Evolutionary conservation across 2,329 filamentous ascomycete species (phyloP).

Genomic region (Triangularia verruculosa): DNA sequence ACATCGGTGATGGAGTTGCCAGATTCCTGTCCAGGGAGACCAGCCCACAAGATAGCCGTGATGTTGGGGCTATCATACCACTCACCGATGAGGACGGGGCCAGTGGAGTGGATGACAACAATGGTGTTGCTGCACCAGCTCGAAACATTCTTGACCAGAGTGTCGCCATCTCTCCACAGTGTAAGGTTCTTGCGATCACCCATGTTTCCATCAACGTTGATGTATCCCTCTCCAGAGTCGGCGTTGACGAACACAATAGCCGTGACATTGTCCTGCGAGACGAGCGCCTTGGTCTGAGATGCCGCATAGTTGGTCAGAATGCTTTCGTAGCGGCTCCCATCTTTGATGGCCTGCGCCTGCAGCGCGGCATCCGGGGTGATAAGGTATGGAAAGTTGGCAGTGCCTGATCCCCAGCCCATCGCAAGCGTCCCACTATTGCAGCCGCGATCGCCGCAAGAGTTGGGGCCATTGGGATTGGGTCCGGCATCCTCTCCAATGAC

Average conservation of each 20-base stretch:
- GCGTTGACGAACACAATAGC: conserved; percentile 89
- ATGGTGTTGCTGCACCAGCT: conserved; percentile 81
- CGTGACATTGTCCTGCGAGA: conserved; percentile 61
- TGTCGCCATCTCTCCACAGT: conserved; percentile 79
- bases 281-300: conserved; percentile 58
- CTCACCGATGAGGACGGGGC: conserved; percentile 72
- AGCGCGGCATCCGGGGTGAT: conserved; percentile 71
- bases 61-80: conserved; percentile 76
- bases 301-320: conserved; percentile 64
- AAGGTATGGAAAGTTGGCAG: conserved; percentile 71
- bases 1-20: conserved; percentile 77
- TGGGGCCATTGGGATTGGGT: conserved; percentile 69
- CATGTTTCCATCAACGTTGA: conserved; percentile 74
- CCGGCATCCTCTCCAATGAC: conserved; percentile 84
- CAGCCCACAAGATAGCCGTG: conserved; percentile 79
- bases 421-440: conserved; percentile 61
- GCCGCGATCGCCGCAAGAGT: conserved; percentile 69
- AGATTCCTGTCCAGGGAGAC: conserved; percentile 78
- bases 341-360: conserved; percentile 57
- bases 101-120: conserved; percentile 83
- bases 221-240: conserved; percentile 81
- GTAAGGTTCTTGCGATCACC: conserved; percentile 94
- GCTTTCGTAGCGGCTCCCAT: conserved; percentile 61
- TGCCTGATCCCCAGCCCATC: conserved; percentile 79
- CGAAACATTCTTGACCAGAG: conserved; percentile 76